Conservation (phyloP, 805 yeast species). For the Lipomyces sp. region DNA sequence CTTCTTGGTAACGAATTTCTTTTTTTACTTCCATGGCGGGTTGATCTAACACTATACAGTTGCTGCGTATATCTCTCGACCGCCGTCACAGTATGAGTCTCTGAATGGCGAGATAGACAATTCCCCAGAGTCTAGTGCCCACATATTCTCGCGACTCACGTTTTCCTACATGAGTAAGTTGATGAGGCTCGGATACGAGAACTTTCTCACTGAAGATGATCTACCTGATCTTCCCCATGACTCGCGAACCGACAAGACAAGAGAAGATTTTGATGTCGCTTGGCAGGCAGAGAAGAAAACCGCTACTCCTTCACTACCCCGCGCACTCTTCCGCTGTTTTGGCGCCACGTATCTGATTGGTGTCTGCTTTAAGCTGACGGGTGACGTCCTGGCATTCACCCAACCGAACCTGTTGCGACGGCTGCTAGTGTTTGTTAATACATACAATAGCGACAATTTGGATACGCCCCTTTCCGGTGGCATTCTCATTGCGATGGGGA, state of each 20-base stretch:
- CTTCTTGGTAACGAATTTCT: conserved; percentile 14
- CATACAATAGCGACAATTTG: conserved; percentile 44
- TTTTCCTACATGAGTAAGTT: conserved; percentile 89
- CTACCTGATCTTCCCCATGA: conserved; percentile 77
- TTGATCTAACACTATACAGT: conserved; percentile 5
- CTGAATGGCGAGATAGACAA: conserved; percentile 44
- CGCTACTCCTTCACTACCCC: conserved; percentile 55
- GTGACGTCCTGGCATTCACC: conserved; percentile 74
- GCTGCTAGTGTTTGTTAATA: conserved; percentile 65
- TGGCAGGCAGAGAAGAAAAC: conserved; percentile 72
- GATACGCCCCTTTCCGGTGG: conserved; percentile 58
- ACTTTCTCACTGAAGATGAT: conserved; percentile 57
- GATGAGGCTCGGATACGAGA: conserved; percentile 76
- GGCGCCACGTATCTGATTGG: conserved; percentile 72
- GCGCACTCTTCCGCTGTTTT: conserved; percentile 68
- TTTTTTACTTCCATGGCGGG: background rate
- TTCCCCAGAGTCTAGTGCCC: conserved; percentile 55
- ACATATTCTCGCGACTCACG: conserved; percentile 74
- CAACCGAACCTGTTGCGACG: conserved; percentile 80
- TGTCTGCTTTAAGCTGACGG: conserved; percentile 69
- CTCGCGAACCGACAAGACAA: conserved; percentile 54
- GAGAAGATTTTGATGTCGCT: conserved; percentile 55
- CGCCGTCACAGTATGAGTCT: conserved; percentile 44
- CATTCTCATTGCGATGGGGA: conserved; percentile 60
- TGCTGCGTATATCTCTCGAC: conserved; percentile 44